These are phyloP conservation scores for Amoebophrya sp. DNA, from an alignment of 169 alveolate genomes.

Conservation along the genomic window DNA sequence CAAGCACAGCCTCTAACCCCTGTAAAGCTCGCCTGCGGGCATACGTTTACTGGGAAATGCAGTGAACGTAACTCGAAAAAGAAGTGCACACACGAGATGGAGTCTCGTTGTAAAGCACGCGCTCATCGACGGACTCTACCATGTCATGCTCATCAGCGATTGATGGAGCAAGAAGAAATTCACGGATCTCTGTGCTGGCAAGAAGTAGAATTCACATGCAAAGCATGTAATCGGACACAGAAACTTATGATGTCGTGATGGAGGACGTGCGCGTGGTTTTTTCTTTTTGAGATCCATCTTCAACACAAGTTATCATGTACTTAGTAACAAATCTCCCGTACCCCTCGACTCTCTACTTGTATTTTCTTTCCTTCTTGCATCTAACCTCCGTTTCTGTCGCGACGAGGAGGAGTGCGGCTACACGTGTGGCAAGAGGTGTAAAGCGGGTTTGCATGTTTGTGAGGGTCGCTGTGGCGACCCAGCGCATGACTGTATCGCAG, in stretches of 20 bases:
- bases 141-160: not conserved
- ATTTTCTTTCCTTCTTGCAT: too few species aligned
- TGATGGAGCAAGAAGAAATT: not conserved
- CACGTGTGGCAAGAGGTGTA: not conserved
- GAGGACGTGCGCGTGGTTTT: too few species aligned
- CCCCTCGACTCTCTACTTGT: too few species aligned
- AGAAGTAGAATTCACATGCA: not conserved
- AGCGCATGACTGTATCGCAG: too few species aligned
- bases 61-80: not conserved
- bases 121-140: not conserved
- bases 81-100: not conserved
- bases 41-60: not conserved
- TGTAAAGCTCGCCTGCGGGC: not conserved
- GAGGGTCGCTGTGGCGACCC: not conserved
- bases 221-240: not conserved
- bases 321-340: too few species aligned
- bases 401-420: not conserved
- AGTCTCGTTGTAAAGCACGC: not conserved
- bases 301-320: too few species aligned
- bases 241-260: too few species aligned
- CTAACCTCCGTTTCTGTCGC: not conserved
- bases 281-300: too few species aligned
- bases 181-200: not conserved
- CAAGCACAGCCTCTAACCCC: too few species aligned
- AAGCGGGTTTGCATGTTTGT: not conserved